phyloP scores from a whole-genome alignment of 176 grass and related monocot genomes.

The Phoenix dactylifera region DNA sequence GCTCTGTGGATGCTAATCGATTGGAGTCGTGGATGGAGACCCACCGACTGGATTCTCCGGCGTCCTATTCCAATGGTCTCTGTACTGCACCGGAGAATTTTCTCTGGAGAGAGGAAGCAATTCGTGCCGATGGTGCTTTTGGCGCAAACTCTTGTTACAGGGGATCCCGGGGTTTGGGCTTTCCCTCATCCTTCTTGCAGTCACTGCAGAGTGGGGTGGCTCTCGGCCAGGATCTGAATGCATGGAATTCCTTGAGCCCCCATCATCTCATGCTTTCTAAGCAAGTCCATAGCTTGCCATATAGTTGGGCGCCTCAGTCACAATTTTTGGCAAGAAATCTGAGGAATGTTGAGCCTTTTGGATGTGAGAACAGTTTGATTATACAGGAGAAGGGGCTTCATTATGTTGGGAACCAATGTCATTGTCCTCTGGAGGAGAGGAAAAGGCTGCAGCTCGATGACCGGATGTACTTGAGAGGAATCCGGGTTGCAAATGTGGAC shows the following conservation, averaged over 20 bases:
- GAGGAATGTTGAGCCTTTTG: not conserved
- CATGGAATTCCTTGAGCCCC: not conserved
- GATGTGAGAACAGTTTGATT: not conserved
- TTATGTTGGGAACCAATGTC: not conserved
- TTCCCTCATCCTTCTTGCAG: not conserved
- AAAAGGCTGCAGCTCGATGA: not conserved
- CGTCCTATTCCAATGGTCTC: no score
- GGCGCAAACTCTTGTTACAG: not conserved
- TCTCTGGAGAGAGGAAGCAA: not conserved
- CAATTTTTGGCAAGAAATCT: not conserved
- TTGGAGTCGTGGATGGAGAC: not conserved
- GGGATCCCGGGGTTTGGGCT: not conserved
- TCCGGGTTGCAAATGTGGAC: not conserved
- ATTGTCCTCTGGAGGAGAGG: not conserved
- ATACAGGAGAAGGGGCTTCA: constrained; percentile 4
- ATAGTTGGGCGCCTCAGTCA: not conserved
- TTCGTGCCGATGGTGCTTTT: not conserved
- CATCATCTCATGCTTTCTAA: not conserved
- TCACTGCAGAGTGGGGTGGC: not conserved
- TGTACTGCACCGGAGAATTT: not conserved
- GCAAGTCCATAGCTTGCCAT: not conserved
- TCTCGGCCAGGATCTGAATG: not conserved
- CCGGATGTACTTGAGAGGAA: not conserved
- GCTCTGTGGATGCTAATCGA: not conserved
- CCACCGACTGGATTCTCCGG: no score